These are phyloP conservation scores for Pichia sp. DNA, from an alignment of 1,139 yeast species.

Conservation along the genomic window DNA sequence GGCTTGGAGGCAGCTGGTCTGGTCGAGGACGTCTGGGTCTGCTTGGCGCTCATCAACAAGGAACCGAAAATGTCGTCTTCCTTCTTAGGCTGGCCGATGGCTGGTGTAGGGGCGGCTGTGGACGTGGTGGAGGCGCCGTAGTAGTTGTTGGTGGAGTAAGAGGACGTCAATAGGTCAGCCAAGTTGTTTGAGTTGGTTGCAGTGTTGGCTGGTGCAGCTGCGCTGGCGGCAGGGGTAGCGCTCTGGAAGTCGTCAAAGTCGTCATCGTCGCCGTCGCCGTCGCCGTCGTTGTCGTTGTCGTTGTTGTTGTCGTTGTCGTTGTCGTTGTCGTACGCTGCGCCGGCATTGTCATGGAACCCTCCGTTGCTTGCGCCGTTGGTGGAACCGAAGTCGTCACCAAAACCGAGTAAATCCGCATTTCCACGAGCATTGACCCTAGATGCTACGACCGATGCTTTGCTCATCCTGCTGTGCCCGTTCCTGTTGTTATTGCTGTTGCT, in stretches of 20 bases:
- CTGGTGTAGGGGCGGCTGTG: constrained; percentile 19
- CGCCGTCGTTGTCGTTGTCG: constrained; percentile 24
- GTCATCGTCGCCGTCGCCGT: constrained; percentile 64
- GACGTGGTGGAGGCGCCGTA: background rate
- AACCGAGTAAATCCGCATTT: constrained; percentile 44
- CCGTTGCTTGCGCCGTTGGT: constrained; percentile 3
- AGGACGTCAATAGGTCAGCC: constrained; percentile 34
- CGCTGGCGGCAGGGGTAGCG: constrained; percentile 28
- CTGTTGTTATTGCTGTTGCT: background rate
- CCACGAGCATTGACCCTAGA: constrained; percentile 41
- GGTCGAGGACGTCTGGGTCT: constrained; percentile 6
- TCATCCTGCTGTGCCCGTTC: constrained; percentile 15
- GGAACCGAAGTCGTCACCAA: constrained; percentile 28
- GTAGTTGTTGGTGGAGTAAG: constrained; percentile 16
- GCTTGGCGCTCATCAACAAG: constrained; percentile 20
- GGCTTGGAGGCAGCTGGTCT: constrained; percentile 14
- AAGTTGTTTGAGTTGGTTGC: background rate
- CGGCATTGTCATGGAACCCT: constrained; percentile 22
- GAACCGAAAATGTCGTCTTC: constrained; percentile 34
- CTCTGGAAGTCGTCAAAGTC: constrained; percentile 95
- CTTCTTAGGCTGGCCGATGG: constrained; percentile 37
- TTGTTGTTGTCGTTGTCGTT: constrained; percentile 19
- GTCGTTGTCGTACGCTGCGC: background rate
- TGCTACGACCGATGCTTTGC: constrained; percentile 42
- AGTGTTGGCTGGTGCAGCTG: constrained; percentile 17